Conservation (phyloP, 2,329 filamentous ascomycete species). For the Drechslerella coelobrocha region DNA sequence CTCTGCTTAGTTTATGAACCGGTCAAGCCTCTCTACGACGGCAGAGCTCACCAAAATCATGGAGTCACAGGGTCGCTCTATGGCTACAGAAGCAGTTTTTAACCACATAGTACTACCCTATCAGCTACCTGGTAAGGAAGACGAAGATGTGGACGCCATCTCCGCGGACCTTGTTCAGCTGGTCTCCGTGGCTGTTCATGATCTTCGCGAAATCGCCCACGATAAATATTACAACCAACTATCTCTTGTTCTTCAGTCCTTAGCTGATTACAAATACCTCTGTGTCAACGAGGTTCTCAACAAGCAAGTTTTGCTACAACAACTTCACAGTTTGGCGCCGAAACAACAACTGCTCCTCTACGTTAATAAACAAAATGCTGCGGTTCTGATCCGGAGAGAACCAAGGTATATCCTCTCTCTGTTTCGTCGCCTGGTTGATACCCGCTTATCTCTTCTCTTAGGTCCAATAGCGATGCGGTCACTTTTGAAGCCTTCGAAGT, state of each 20-base stretch:
- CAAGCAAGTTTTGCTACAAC: conserved; percentile 53
- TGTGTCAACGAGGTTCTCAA: conserved; percentile 52
- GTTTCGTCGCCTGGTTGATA: conserved; percentile 20
- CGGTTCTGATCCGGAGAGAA: conserved; percentile 59
- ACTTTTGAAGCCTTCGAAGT: conserved; percentile 70
- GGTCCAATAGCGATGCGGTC: conserved; percentile 54
- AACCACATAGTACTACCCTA: conserved; percentile 62
- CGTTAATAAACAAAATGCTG: conserved; percentile 63
- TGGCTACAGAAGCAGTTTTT: conserved; percentile 47
- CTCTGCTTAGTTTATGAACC: not conserved
- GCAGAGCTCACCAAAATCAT: not conserved
- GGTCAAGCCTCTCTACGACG: no score
- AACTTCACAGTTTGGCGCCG: conserved; percentile 55
- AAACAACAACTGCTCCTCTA: conserved; percentile 59
- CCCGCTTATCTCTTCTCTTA: conserved; percentile 42
- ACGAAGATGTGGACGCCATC: conserved; percentile 56
- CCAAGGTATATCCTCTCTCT: conserved; percentile 55
- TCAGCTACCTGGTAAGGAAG: conserved; percentile 58
- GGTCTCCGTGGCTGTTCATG: conserved; percentile 52
- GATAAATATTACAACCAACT: conserved; percentile 49
- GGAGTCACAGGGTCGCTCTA: not conserved
- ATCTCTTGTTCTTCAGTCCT: conserved; percentile 42
- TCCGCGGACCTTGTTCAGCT: conserved; percentile 55
- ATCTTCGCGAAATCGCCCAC: conserved; percentile 44
- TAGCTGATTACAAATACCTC: conserved; percentile 45